phyloP scores from a whole-genome alignment of 225 moss, liverwort and hornwort species.

The Marchantia polymorpha region DNA sequence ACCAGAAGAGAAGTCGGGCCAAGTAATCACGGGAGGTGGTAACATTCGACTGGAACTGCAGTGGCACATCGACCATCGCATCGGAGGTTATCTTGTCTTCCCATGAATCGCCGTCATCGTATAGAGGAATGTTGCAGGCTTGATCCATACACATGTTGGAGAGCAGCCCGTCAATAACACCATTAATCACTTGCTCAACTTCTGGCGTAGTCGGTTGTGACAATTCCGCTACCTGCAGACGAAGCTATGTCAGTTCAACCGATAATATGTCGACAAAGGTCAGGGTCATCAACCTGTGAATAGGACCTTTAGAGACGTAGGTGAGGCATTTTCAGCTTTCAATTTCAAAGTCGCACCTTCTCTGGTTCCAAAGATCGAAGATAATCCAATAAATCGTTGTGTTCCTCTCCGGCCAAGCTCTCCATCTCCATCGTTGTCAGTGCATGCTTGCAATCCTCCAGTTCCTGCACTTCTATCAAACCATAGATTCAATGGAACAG shows the following conservation, averaged over 20 bases:
- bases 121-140: conserved; percentile 8
- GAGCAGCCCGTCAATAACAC: conserved; percentile 29
- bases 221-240: conserved; percentile 34
- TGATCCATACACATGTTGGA: conserved; percentile 25
- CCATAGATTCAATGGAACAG: not conserved
- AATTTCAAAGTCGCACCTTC: too few species aligned
- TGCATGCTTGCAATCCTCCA: conserved; percentile 33
- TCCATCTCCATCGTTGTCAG: conserved; percentile 31
- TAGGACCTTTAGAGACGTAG: not conserved
- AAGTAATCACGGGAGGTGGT: conserved; percentile 34
- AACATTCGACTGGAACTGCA: conserved; percentile 29
- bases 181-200: conserved; percentile 32
- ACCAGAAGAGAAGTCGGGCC: conserved; percentile 40
- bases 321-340: not conserved
- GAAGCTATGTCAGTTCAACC: not conserved
- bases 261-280: not conserved
- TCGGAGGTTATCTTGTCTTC: conserved; percentile 18
- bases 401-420: conserved; percentile 31
- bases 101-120: conserved; percentile 21
- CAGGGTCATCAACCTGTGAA: not conserved
- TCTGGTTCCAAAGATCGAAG: conserved; percentile 38
- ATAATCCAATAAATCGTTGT: conserved; percentile 35
- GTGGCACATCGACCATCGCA: conserved; percentile 19
- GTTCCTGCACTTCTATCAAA: conserved; percentile 18
- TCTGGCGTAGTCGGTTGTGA: conserved; percentile 41